A percentile compares a stretch with the other conserved stretches of the same genome.
Conservation (phyloP, 2,329 filamentous ascomycete genomes). For the Pseudodiploospora longispora region DNA sequence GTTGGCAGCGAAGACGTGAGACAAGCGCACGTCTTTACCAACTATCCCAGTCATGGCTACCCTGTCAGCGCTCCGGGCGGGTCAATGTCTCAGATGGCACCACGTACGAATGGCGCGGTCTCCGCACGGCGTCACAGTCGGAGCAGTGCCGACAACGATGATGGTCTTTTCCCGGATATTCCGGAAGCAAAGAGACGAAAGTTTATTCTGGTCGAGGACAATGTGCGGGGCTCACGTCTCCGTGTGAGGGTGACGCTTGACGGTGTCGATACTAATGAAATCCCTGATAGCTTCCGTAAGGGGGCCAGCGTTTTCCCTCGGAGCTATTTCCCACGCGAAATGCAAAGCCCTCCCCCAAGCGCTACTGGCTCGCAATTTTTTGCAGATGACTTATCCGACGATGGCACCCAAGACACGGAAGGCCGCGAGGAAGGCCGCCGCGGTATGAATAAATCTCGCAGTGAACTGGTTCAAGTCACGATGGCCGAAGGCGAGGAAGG, state of each 20-base stretch:
- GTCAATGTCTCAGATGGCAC: slow-evolving; percentile 56
- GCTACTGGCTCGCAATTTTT: slow-evolving; percentile 70
- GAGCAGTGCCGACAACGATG: slow-evolving; percentile 51
- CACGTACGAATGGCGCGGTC: slow-evolving; percentile 28
- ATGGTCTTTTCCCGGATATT: slow-evolving; percentile 76
- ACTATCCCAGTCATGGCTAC: slow-evolving; percentile 56
- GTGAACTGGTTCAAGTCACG: slow-evolving; percentile 51
- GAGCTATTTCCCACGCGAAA: slow-evolving; percentile 86
- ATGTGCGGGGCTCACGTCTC: slow-evolving; percentile 69
- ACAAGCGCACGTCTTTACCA: slow-evolving; percentile 65
- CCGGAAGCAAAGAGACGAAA: slow-evolving; percentile 89
- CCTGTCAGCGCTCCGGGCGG: slow-evolving; percentile 40
- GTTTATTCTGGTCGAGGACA: slow-evolving; percentile 92
- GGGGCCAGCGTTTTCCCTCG: slow-evolving; percentile 83
- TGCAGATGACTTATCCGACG: slow-evolving; percentile 53
- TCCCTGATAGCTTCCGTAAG: slow-evolving; percentile 90
- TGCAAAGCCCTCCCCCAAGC: slow-evolving; percentile 76
- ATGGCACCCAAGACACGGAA: slow-evolving; percentile 44
- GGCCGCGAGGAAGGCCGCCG: slow-evolving; percentile 33
- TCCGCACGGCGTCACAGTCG: slow-evolving; percentile 27
- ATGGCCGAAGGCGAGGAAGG: slow-evolving; percentile 61
- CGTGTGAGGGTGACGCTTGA: slow-evolving; percentile 91
- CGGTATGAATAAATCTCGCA: slow-evolving; percentile 22
- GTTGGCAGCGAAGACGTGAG: slow-evolving; percentile 56
- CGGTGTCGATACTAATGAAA: slow-evolving; percentile 87